Percentiles rank a stretch among this genome's conserved stretches.
These are phyloP conservation scores for Moesziomyces parantarcticus DNA, from an alignment of 1,284 basidiomycete species.

Conservation along the genomic window DNA sequence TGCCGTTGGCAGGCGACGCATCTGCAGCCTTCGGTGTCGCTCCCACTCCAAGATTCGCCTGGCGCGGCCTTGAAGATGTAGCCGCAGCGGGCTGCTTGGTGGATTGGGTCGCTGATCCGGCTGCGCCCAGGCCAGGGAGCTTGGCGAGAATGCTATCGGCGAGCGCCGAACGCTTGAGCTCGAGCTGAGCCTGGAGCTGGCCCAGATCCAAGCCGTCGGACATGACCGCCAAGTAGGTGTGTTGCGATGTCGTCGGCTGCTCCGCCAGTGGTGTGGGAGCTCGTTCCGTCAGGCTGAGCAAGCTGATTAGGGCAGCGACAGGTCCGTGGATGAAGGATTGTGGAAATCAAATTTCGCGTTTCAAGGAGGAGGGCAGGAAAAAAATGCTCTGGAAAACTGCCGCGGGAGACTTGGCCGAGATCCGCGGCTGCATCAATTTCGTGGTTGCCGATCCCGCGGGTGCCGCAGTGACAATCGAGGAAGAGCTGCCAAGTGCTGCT, in stretches of 20 bases:
- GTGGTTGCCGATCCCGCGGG: no score
- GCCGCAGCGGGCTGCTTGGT: constrained; percentile 5
- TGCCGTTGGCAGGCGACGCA: constrained; percentile 1
- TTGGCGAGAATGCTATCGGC: constrained; percentile 59
- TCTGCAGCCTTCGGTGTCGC: constrained; percentile 33
- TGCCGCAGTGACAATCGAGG: no score
- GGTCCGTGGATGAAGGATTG: neutral
- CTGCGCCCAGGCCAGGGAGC: constrained; percentile 24
- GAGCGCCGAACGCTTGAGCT: constrained; percentile 54
- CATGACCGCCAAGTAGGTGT: constrained; percentile 10
- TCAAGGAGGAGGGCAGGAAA: neutral
- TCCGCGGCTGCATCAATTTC: neutral
- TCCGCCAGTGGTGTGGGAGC: no score
- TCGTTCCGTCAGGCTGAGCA: neutral
- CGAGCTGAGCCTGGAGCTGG: constrained; percentile 60
- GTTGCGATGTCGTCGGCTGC: constrained; percentile 1
- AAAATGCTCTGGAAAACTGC: neutral
- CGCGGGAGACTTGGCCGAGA: neutral
- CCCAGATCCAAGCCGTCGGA: constrained; percentile 46
- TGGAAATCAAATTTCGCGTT: neutral
- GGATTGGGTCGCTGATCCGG: constrained; percentile 16
- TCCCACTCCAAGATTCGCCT: constrained; percentile 56
- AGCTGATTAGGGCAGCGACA: neutral
- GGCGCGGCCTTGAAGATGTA: constrained; percentile 25
- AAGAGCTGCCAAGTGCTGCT: no score